phyloP scores from a whole-genome alignment of 176 grass and related monocot species.

The Tillandsia leiboldiana region DNA sequence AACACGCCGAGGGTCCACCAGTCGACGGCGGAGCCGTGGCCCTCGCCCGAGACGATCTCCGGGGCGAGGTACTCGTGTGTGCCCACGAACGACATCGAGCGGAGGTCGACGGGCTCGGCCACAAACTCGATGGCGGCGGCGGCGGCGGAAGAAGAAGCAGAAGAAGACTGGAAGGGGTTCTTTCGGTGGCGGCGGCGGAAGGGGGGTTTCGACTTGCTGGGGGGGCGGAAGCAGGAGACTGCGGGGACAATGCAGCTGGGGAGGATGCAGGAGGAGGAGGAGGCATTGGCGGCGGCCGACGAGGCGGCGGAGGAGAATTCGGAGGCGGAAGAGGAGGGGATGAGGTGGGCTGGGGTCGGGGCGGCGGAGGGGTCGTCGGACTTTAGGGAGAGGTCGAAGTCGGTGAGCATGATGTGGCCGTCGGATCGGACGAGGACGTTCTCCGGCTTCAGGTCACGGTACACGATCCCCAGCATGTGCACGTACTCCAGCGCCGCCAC shows the following conservation, averaged over 20 bases:
- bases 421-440: constrained; percentile 86
- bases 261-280: constrained; percentile 38
- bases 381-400: constrained; percentile 97
- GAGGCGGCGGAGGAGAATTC: constrained; percentile 13
- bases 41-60: constrained; percentile 90
- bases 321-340: constrained; percentile 29
- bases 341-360: constrained; percentile 71
- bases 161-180: neutral
- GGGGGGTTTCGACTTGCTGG: constrained; percentile 27
- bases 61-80: constrained; percentile 94
- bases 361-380: constrained; percentile 72
- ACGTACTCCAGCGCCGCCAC: constrained; percentile 86
- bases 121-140: constrained; percentile 55
- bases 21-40: constrained; percentile 84
- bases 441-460: constrained; percentile 95
- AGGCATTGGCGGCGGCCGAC: neutral
- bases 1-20: constrained; percentile 97
- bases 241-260: constrained; percentile 75
- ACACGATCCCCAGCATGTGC: constrained; percentile 98
- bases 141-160: constrained; percentile 2
- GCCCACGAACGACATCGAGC: constrained; percentile 92
- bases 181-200: constrained; percentile 20
- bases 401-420: constrained; percentile 99
- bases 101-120: constrained; percentile 80
- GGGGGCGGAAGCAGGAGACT: constrained; percentile 60